phyloP scores from a whole-genome alignment of 768 basidiomycete species.

The Trichaptum fuscoviolaceum region DNA sequence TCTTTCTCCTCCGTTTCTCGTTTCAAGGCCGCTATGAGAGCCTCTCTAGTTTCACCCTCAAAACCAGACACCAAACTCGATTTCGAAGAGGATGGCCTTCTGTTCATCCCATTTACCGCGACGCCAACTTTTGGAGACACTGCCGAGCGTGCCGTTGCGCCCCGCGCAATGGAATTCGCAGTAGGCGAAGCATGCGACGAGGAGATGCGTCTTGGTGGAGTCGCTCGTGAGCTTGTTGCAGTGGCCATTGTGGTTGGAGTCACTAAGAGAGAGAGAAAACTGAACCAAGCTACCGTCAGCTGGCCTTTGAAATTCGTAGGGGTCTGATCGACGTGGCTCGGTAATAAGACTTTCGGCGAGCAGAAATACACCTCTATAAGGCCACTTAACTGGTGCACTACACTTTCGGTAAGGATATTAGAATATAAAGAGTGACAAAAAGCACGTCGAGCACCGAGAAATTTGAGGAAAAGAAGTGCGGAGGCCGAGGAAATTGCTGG shows the following conservation, averaged over 20 bases:
- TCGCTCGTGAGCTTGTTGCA: constrained; percentile 38
- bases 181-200: constrained; percentile 35
- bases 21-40: constrained; percentile 58
- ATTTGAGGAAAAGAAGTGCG: not conserved
- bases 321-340: not conserved
- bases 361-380: too few species aligned
- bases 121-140: constrained; percentile 51
- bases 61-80: constrained; percentile 34
- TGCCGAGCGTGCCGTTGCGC: constrained; percentile 62
- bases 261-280: not conserved
- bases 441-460: not conserved
- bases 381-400: not conserved
- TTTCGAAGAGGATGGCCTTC: constrained; percentile 42
- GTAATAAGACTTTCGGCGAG: too few species aligned
- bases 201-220: constrained; percentile 37
- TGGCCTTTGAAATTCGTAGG: not conserved
- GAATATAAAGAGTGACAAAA: not conserved
- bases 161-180: constrained; percentile 38
- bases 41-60: constrained; percentile 48
- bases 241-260: constrained; percentile 36
- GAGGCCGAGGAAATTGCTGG: not conserved
- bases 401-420: not conserved
- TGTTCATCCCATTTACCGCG: constrained; percentile 32
- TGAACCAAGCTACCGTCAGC: not conserved
- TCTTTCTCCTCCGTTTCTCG: constrained; percentile 80